Evolutionary conservation across 139 green algal genomes (phyloP), one percentile per base, ranked within the genome.

Genomic region (Chlamydomonas asymmetrica): DNA sequence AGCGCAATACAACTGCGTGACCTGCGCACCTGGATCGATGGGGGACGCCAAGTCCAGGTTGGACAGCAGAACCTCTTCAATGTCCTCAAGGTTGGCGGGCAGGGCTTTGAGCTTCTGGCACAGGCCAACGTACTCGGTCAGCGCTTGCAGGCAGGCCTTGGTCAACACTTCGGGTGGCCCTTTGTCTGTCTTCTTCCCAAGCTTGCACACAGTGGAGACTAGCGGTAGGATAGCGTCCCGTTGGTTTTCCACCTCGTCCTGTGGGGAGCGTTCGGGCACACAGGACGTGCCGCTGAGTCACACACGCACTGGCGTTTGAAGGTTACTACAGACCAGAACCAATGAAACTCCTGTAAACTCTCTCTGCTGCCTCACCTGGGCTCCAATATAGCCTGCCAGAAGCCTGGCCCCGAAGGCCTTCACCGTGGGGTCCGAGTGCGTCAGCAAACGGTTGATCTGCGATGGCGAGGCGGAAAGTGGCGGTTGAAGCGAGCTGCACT

Each of bases 401-500:
- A 84, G 59, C 22, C 80, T 61, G 8, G 78, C 78, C 6, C 78
- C 78, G 40, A 84, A 25, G 18, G 31, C 5, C 43, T 72, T 50
- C 0, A 79, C 64, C 27, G 82, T 48, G 2, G 83, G 79, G 27
- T 76, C 67, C 32, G 70, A 40, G 68, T 85, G 66, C 18, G 31
- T 60, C 54, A 88, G 45, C 60, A 91, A 63, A 40, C 73, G 75
- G 40, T 63, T 38, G 16, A 88, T 80, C 82, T 87, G 77, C 39
- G n/a, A n/a, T n/a, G n/a, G n/a, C n/a, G n/a, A n/a, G n/a, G n/a
- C n/a, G n/a, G n/a, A n/a, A n/a, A n/a, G n/a, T n/a, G n/a, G 48
- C 52, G 20, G 34, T 62, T 63, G 10, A 23, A 23, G 50, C 34
- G 63, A 74, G 32, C 50, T 64, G 49, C n/a, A n/a, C n/a, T n/a